Base-by-base conservation (phyloP, 179 eudicot species). In the Beta lomatogona region DNA sequence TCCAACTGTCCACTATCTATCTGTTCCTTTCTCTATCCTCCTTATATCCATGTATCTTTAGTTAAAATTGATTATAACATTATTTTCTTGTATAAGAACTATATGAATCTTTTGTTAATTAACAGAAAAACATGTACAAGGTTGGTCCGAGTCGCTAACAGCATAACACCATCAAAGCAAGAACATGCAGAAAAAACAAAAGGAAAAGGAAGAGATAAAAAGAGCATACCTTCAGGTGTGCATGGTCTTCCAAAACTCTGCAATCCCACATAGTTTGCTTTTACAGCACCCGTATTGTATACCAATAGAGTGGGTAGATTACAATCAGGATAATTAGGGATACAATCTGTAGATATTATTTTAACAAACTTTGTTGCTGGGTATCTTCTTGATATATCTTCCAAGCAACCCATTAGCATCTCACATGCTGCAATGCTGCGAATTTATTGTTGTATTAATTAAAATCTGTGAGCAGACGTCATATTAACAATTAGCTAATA, bases 331-430 rank as follows among this genome's bases (percentile, higher is more conserved):
- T 93, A 95, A 74, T 95, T 92, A 50, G 98, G 98, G 70, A 95
- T 95, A 87, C 98, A 95, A 50, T 95, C 98, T 10, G 98, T 95
- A 61, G 98, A 95, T 82, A 95, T 89, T 55, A 95, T 95, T 82
- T 92, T 95, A n/a, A 95, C 97, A 86, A 95, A 93, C 67, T 95
- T 95, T 50, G 98, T 95, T 65, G 92, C 95, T 6, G 98, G 91
- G 75, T 92, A 95, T 87, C 87, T 90, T 80, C 84, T 87, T 21
- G 98, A 90, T 57, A 93, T 84, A 81, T 92, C 97, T 82, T 94
- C 99, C 86, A 95, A 82, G 82, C 95, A 91, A 57, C 81, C 86
- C 91, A 94, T 75, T 61, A 95, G 89, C 67, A 94, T 73, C 74
- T 93, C 91, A 82, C 98, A 94, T 77, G 86, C 97, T 67, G 90